Evolutionary conservation across 129 eudicot genomes (phyloP).

Genomic region (Glebionis coronaria): DNA sequence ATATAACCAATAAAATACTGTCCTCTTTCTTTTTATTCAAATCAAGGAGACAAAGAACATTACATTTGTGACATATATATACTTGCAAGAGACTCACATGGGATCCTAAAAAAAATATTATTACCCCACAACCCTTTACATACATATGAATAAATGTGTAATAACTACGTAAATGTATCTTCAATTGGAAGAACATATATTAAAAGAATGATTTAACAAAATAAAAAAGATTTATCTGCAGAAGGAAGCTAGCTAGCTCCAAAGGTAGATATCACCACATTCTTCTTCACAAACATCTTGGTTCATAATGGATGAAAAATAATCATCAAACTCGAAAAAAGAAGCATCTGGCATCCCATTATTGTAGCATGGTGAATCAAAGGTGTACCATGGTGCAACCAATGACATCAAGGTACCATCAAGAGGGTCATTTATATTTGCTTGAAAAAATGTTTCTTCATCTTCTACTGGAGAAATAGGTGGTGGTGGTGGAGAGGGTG

Average conservation of each 20-base stretch:
- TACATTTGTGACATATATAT: conserved; percentile 23
- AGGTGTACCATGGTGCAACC: conserved; percentile 57
- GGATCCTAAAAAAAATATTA: conserved; percentile 28
- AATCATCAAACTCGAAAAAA: conserved; percentile 39
- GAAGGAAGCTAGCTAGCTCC: conserved; percentile 61
- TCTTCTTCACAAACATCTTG: conserved; percentile 51
- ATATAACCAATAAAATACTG: conserved; percentile 10
- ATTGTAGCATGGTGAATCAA: conserved; percentile 52
- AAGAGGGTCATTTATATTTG: conserved; percentile 36
- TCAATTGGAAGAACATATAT: conserved; percentile 26
- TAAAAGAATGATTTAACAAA: conserved; percentile 27
- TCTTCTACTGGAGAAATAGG: conserved; percentile 24
- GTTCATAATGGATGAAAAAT: conserved; percentile 23
- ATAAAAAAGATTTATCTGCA: conserved; percentile 38
- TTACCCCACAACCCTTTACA: conserved; percentile 36
- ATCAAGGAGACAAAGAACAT: conserved; percentile 34
- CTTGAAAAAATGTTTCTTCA: conserved; percentile 12
- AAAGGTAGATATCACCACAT: conserved; percentile 48
- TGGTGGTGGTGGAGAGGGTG: conserved; percentile 19
- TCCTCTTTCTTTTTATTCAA: conserved; percentile 15
- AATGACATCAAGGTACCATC: conserved; percentile 37
- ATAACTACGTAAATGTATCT: conserved; percentile 24
- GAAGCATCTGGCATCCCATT: conserved; percentile 56
- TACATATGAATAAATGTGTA: conserved; percentile 9
- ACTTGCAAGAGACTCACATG: conserved; percentile 38